Conservation (phyloP, 2,329 filamentous ascomycete species). For the Endothia cerciana region DNA sequence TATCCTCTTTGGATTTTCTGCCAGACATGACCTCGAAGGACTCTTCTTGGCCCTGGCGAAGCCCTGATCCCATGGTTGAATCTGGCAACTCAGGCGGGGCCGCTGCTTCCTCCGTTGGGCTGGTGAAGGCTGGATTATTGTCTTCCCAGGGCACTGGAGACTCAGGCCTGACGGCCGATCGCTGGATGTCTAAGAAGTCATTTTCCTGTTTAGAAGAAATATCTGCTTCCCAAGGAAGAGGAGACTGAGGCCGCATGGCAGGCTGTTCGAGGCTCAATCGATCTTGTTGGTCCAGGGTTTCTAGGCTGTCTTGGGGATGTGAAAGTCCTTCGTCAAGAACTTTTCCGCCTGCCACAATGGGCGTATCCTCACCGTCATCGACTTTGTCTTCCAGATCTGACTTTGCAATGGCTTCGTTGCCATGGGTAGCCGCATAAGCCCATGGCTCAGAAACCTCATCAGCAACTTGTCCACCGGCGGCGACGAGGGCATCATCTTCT, state of each 20-base stretch:
- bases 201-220: not conserved
- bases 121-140: slow-evolving; percentile 12
- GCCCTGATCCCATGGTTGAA: not conserved
- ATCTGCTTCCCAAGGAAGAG: not conserved
- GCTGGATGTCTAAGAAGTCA: slow-evolving; percentile 2
- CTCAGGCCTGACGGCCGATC: not conserved
- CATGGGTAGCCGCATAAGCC: slow-evolving; percentile 5
- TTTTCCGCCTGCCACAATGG: slow-evolving; percentile 9
- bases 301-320: not conserved
- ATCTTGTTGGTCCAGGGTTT: not conserved
- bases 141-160: not conserved
- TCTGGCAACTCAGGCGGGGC: not conserved
- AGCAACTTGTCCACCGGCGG: not conserved
- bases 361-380: slow-evolving; percentile 12
- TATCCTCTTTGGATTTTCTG: slow-evolving; percentile 19
- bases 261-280: not conserved
- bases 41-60: slow-evolving; percentile 1
- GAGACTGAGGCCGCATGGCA: not conserved
- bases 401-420: slow-evolving; percentile 6
- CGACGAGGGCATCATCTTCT: slow-evolving; percentile 11
- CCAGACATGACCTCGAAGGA: not conserved
- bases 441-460: slow-evolving; percentile 16
- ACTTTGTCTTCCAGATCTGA: slow-evolving; percentile 7
- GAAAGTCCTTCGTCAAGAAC: not conserved
- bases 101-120: slow-evolving; percentile 14